Evolutionary conservation across 2,329 filamentous ascomycete species (phyloP).

Genomic region (Fusarium avenaceum): DNA sequence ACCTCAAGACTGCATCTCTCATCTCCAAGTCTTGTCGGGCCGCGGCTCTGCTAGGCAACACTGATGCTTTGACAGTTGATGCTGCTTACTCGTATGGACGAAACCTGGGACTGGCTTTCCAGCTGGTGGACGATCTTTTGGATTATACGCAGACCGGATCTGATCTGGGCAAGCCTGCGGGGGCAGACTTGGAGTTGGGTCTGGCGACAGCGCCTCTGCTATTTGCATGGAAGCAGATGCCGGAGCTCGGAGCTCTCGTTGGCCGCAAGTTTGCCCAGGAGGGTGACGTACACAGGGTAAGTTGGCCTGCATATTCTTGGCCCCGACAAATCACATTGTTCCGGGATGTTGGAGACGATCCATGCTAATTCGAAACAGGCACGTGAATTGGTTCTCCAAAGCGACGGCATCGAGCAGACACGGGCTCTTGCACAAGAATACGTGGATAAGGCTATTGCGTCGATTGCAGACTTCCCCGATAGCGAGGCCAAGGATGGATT

Average conservation of each 20-base stretch:
- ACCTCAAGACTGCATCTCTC: conserved; percentile 94
- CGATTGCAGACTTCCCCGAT: conserved; percentile 88
- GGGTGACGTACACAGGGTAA: conserved; percentile 87
- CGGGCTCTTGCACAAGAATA: conserved; percentile 91
- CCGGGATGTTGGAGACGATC: conserved; percentile 23
- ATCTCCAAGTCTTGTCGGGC: conserved; percentile 97
- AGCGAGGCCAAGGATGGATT: conserved; percentile 94
- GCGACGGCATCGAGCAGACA: conserved; percentile 92
- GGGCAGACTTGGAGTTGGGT: conserved; percentile 92
- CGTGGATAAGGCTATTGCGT: conserved; percentile 85
- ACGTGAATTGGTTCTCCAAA: conserved; percentile 83
- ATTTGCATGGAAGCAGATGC: conserved; percentile 93
- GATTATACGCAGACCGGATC: conserved; percentile 90
- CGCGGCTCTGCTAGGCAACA: conserved; percentile 85
- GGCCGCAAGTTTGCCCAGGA: conserved; percentile 88
- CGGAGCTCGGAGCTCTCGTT: conserved; percentile 87
- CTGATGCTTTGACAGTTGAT: conserved; percentile 83
- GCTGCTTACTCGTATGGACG: conserved; percentile 93
- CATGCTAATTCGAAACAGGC: conserved; percentile 69
- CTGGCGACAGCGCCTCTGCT: conserved; percentile 93
- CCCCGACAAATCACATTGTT: conserved; percentile 38
- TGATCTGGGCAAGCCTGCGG: conserved; percentile 93
- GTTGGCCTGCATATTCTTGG: conserved; percentile 47
- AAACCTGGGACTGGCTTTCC: conserved; percentile 94
- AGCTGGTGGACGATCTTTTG: conserved; percentile 97